These are phyloP conservation scores for Plasmodium sp. DNA, from an alignment of 169 alveolate genomes.

Conservation along the genomic window DNA sequence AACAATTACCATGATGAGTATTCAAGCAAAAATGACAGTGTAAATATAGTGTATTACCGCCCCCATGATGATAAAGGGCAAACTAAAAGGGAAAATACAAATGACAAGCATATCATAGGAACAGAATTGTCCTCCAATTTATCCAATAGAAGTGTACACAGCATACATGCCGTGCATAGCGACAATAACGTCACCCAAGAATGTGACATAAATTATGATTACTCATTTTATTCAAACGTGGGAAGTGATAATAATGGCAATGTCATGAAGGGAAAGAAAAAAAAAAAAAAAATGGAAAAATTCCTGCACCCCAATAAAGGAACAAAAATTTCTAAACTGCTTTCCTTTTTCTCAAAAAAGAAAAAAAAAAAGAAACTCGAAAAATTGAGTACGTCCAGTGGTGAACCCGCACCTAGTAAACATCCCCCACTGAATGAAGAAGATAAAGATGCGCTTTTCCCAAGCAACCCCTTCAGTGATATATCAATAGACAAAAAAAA, in stretches of 20 bases:
- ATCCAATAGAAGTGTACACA: neutral
- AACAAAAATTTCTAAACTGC: conserved; percentile 3
- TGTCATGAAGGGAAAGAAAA: neutral
- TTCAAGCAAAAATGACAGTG: neutral
- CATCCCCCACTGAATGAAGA: neutral
- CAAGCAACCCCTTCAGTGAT: neutral
- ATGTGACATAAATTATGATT: neutral
- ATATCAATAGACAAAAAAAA: neutral
- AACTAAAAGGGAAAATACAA: neutral
- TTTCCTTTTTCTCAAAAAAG: conserved; percentile 46
- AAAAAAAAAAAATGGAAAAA: neutral
- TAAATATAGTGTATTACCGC: neutral
- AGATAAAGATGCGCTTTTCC: neutral
- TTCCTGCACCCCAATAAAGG: neutral
- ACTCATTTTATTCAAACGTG: neutral
- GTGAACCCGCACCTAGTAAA: neutral
- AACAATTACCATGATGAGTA: neutral
- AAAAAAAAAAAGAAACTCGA: neutral
- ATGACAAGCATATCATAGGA: neutral
- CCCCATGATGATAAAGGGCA: neutral
- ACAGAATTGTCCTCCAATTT: neutral
- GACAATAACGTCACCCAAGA: neutral
- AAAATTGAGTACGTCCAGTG: neutral
- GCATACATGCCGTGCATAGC: neutral
- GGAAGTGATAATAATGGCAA: neutral